Conservation (phyloP, 106 monocot genomes). For the Phalaenopsis equestris region DNA sequence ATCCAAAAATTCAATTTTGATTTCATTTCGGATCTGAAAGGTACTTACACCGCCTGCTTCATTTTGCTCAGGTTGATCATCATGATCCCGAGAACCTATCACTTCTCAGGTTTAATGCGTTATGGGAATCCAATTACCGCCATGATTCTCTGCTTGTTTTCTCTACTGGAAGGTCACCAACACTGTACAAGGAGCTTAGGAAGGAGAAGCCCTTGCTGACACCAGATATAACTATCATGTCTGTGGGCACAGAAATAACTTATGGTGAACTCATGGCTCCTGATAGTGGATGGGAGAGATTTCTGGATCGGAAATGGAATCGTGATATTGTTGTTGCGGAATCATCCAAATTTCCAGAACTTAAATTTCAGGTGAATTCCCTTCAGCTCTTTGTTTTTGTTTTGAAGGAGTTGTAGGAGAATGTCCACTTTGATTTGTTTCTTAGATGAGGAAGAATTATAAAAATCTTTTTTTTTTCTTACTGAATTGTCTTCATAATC, state of each 20-base stretch:
- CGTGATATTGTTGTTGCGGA: slow-evolving; percentile 55
- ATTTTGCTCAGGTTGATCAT: slow-evolving; percentile 54
- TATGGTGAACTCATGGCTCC: slow-evolving; percentile 61
- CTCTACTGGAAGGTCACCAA: slow-evolving; percentile 69
- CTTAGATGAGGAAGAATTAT: too few relatives aligned
- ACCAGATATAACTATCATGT: slow-evolving; percentile 68
- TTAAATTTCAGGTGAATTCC: slow-evolving; percentile 36
- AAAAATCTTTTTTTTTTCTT: too few relatives aligned
- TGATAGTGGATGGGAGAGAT: slow-evolving; percentile 54
- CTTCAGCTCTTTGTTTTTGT: neutral
- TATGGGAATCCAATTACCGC: slow-evolving; percentile 63
- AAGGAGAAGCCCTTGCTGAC: slow-evolving; percentile 54
- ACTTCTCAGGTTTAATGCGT: slow-evolving; percentile 59
- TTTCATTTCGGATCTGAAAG: neutral
- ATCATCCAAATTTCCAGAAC: slow-evolving; percentile 44
- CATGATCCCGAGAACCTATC: slow-evolving; percentile 54
- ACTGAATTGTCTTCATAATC: too few relatives aligned
- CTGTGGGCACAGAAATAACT: slow-evolving; percentile 66
- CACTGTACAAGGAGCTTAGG: slow-evolving; percentile 40
- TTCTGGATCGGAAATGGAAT: slow-evolving; percentile 52
- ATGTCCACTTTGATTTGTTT: neutral
- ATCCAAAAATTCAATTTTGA: neutral
- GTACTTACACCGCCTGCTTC: neutral
- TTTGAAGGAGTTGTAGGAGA: neutral
- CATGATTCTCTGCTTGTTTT: slow-evolving; percentile 52